Conservation (phyloP, 1,284 basidiomycete genomes). For the Hypsizygus ulmarius region DNA sequence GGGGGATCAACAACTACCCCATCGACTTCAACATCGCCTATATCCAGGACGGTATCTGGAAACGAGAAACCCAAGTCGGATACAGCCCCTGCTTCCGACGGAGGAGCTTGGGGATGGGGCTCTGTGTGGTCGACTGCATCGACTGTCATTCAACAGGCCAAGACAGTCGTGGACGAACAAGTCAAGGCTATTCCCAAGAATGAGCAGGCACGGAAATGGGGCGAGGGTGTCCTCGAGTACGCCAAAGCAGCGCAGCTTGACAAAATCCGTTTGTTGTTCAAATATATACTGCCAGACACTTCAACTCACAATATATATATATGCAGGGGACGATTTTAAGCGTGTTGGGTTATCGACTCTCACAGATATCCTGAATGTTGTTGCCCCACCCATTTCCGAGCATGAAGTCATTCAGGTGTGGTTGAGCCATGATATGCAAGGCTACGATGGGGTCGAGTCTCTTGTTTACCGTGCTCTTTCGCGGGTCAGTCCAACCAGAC, state of each 20-base stretch:
- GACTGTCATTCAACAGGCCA: constrained; percentile 84
- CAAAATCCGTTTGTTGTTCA: constrained; percentile 60
- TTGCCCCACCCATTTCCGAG: constrained; percentile 96
- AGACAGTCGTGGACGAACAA: constrained; percentile 86
- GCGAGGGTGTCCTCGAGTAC: constrained; percentile 60
- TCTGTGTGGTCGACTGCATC: constrained; percentile 86
- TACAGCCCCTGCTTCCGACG: constrained; percentile 16
- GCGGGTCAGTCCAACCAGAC: constrained; percentile 48
- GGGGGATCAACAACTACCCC: constrained; percentile 35
- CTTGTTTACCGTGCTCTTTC: constrained; percentile 88
- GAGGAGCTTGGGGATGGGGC: constrained; percentile 71
- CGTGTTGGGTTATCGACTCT: constrained; percentile 84
- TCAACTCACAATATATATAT: constrained; percentile 8
- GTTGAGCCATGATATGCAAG: constrained; percentile 94
- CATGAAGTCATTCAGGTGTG: constrained; percentile 97
- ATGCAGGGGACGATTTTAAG: constrained; percentile 80
- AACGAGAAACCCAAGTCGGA: constrained; percentile 26
- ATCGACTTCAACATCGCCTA: constrained; percentile 42
- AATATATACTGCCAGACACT: neutral
- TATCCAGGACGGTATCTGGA: constrained; percentile 25
- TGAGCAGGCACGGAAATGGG: constrained; percentile 80
- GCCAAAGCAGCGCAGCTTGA: constrained; percentile 81
- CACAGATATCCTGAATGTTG: constrained; percentile 90
- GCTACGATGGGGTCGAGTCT: constrained; percentile 94
- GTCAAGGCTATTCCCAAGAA: constrained; percentile 80